Base-by-base conservation (phyloP, 169 alveolate species). In the Eimeria praecox region DNA sequence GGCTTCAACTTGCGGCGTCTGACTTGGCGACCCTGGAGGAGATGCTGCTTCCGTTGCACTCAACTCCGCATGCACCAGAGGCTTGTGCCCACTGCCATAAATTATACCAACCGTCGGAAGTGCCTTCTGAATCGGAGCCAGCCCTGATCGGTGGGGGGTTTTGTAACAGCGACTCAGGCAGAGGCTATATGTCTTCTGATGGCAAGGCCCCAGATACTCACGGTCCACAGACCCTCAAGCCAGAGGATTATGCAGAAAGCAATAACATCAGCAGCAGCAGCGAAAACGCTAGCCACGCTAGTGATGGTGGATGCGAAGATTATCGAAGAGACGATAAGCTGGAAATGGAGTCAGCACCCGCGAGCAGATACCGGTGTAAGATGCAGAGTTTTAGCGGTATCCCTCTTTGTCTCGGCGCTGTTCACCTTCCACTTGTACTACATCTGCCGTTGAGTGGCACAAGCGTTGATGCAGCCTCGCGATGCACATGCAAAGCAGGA, bases 1-100 rank as follows among this genome's bases (percentile, higher is more conserved):
- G 93, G 80, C 93, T 86, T 22, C 93, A 86, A 62, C 93, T 86
- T 40, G 93, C 93, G 59, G 77, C 93, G 44, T 54, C 80, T 86
- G 93, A 86, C 62, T 62, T 86, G 82, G 93, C 80, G 44, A 86
- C 93, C 62, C 82, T 56, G 59, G 93, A 86, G 40, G 93, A 59
- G 33, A 59, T 86, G 93, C 62, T 86, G 64, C 42, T 62, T n/a
- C 93, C 93, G 30, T 27, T 86, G 80, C 82, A 24, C 80, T 12
- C 77, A 54, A n/a, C 27, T 38, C 54, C 80, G 6, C 22, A 30
- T 24, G 80, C 18, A 30, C 62, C n/a, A 38, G 82, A 62, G 14
- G 38, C 46, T 22, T 59, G 93, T 52, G 54, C 82, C 80, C 80
- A 86, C 93, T 59, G 62, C 82, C 77, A 59, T 16, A 59, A 46